These are phyloP conservation scores for Boletellus ananas DNA, from an alignment of 768 basidiomycete species.

Conservation along the genomic window DNA sequence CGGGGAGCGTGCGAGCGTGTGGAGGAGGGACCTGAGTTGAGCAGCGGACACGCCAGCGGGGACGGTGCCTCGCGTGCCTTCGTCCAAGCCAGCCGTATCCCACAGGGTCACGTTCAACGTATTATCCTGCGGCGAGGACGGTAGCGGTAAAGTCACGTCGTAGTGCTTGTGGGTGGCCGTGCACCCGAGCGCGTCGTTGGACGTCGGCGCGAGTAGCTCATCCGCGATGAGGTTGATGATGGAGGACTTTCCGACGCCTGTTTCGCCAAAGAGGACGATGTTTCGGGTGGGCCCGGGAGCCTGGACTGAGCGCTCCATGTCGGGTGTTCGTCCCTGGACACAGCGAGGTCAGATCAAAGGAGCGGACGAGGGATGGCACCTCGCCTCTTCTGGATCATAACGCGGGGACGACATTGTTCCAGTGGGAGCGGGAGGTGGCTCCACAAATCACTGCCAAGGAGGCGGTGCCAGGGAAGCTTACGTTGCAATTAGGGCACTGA, in stretches of 20 bases:
- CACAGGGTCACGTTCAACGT: neutral
- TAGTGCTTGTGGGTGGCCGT: neutral
- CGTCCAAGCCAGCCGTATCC: conserved; percentile 4
- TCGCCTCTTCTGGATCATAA: neutral
- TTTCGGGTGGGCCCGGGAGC: neutral
- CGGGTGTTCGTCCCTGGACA: neutral
- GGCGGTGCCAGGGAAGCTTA: no score
- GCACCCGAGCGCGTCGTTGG: conserved; percentile 4
- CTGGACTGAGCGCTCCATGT: neutral
- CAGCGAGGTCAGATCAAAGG: neutral
- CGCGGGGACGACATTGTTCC: neutral
- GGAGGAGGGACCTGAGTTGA: neutral
- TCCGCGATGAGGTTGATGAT: neutral
- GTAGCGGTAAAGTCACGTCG: neutral
- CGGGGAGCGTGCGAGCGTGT: neutral
- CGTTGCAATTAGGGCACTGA: no score
- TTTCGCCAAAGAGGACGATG: neutral
- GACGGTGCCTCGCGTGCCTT: neutral
- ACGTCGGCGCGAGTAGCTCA: neutral
- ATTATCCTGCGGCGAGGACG: no score
- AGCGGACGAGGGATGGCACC: neutral
- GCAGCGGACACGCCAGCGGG: neutral
- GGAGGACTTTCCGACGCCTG: conserved; percentile 3
- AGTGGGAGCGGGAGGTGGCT: neutral
- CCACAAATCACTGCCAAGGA: no score